Evolutionary conservation across 1,284 basidiomycete species (phyloP).

Genomic region (Clitocybe nebularis): DNA sequence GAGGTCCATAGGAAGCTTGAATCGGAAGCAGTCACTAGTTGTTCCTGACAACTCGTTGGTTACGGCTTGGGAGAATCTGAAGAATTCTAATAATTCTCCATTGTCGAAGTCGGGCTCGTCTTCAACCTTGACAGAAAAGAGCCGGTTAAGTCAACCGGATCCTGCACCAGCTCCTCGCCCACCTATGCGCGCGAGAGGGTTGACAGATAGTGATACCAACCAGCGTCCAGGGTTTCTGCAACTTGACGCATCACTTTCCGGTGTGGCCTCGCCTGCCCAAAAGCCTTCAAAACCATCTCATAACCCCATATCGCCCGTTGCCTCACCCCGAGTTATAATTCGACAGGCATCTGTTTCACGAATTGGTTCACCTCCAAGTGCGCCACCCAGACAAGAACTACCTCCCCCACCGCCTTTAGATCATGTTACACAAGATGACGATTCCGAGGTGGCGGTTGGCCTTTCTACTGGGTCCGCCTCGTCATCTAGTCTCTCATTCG

Average conservation of each 20-base stretch:
- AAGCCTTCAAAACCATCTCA: slow-evolving; percentile 10
- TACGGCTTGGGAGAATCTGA: slow-evolving; percentile 19
- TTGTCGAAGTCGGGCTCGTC: slow-evolving; percentile 20
- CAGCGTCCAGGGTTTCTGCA: slow-evolving; percentile 25
- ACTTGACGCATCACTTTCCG: slow-evolving; percentile 15
- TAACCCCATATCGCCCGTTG: slow-evolving; percentile 8
- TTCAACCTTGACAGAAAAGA: slow-evolving; percentile 21
- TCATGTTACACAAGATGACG: slow-evolving; percentile 19
- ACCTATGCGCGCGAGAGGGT: slow-evolving; percentile 45
- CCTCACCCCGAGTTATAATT: slow-evolving; percentile 30
- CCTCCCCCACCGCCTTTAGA: slow-evolving; percentile 33
- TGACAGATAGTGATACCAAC: slow-evolving; percentile 38
- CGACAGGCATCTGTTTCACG: slow-evolving; percentile 39
- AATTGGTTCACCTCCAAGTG: slow-evolving; percentile 37
- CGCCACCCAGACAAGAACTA: slow-evolving; percentile 41
- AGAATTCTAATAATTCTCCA: slow-evolving; percentile 7
- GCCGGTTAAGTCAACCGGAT: slow-evolving; percentile 27
- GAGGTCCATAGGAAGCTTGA: slow-evolving; percentile 16
- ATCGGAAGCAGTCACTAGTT: slow-evolving; percentile 18
- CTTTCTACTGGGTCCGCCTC: slow-evolving; percentile 27
- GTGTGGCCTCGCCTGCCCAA: slow-evolving; percentile 10
- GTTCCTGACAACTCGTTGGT: slow-evolving; percentile 16
- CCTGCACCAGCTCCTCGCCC: slow-evolving; percentile 25
- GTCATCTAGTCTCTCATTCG: slow-evolving; percentile 40
- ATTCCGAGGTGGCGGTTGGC: slow-evolving; percentile 16